Evolutionary conservation across 495 filamentous ascomycete genomes (phyloP), one percentile per base, ranked within the genome.

Genomic region (Aspergillus homomorphus): DNA sequence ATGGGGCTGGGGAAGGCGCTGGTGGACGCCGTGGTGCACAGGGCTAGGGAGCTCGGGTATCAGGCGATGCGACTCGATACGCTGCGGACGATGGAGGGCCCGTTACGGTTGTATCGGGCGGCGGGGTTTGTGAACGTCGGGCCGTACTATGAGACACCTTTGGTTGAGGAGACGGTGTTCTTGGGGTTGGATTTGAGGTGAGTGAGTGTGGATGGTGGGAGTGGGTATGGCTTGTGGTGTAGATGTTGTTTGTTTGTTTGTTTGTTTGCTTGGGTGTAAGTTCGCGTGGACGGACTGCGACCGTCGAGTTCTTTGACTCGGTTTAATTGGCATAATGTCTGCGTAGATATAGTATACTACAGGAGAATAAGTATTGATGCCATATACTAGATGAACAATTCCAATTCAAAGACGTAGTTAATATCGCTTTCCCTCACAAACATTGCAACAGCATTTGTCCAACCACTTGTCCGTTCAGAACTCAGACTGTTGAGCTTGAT

Each of bases 11-110:
- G 84, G 3, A 67, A 66, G 30, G 62, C 60, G 18, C 66, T 87
- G 18, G 68, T 82, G 0, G 61, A 71, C 21, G 70, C 67, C 6
- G 73, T 80, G 15, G 54, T 85, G 5, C 65, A 66, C 23, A 64
- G 69, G 41, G 84, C 82, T n/a, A 69, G 57, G 51, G 50, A 62
- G 5, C 42, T 80, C 46, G 80, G 76, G 5, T 87, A 86, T 67
- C 48, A 64, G n/a, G 79, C 80, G 51, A 80, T 86, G 60, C 72
- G 76, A 46, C 70, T 87, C 21, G 84, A 87, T 68, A 84, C 83
- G 7, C 67, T 87, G 50, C 71, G 74, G n/a, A 67, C 46, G 14
- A 88, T 87, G 83, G 58, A 51, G n/a, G 67, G 71, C 5, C 84
- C 84, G 22, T 73, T 75, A 52, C 56, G 51, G 33, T 58, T 85